Base-by-base conservation (phyloP, 805 yeast genomes). In the Starmera pachycereana region DNA sequence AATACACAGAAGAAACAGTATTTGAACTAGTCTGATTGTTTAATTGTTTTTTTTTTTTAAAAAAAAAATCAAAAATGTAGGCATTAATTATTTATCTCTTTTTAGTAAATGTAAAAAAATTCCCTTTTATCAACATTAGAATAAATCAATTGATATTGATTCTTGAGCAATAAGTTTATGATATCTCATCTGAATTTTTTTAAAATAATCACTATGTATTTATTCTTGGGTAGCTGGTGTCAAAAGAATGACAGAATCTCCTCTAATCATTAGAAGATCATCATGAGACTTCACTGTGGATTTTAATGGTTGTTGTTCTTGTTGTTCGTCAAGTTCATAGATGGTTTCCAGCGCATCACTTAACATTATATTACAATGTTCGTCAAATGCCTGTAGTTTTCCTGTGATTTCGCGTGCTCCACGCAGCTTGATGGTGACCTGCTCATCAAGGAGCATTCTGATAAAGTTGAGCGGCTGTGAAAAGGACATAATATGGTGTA, bases 391-490 rank as follows among this genome's bases (percentile, higher is more conserved):
- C 75, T 71, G 97, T 40, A 92, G 69, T 45, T 76, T 79, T 4
- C 99, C 99, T 27, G 76, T 75, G 63, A 92, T 74, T 57, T 90
- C 96, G 53, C 99, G 74, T 47, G 92, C 90, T 16, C 96, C 97
- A 59, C 97, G 79, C 44, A 92, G 74, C 58, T 92, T 92, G 42
- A 92, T 90, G 54, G 76, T 76, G 19, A 92, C 87, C 39, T 69
- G 66, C 62, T 92, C 97, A 56, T 92, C 97, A 37, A 92, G 67
- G 43, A 88, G 84, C 45, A 82, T 73, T 50, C 90, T 80, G 49
- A 92, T 77, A 51, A 89, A 71, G 56, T 90, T 97, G 43, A 92
- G 74, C n/a, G 99, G 98, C 50, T 87, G 95, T 27, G 78, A 42
- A 4, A 42, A 22, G 27, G 27, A 22, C 27, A 22, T 16, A 4